phyloP scores from a whole-genome alignment of 176 grass and related monocot species.

The Echinochloa phyllopogon region DNA sequence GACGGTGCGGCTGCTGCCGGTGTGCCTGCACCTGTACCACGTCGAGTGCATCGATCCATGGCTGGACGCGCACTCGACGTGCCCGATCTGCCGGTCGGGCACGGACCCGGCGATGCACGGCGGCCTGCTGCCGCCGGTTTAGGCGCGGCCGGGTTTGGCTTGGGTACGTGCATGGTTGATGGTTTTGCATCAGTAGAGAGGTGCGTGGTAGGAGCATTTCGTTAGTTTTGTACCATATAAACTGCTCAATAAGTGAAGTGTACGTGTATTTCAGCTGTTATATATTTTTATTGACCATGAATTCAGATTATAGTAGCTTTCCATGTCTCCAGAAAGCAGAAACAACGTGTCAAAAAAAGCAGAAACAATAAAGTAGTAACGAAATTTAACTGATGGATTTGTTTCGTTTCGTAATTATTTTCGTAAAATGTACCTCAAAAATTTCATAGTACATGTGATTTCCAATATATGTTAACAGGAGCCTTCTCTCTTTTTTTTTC shows the following conservation, averaged over 20 bases:
- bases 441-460: no score
- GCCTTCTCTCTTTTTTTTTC: no score
- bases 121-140: not conserved
- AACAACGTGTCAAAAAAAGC: no score
- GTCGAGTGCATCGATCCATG: conserved; percentile 57
- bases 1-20: conserved; percentile 44
- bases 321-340: no score
- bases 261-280: not conserved
- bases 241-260: not conserved
- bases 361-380: not conserved
- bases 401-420: not conserved
- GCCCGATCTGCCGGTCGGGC: conserved; percentile 49
- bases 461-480: no score
- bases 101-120: not conserved
- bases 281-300: not conserved
- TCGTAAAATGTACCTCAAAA: not conserved
- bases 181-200: not conserved
- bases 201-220: not conserved
- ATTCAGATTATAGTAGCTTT: not conserved
- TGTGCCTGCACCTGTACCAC: conserved; percentile 54
- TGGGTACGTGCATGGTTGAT: not conserved
- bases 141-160: not conserved
- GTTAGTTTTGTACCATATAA: not conserved
- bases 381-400: not conserved
- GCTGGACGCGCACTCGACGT: conserved; percentile 52